Base-by-base conservation (phyloP, 2,329 filamentous ascomycete species). In the Chalara sp. region DNA sequence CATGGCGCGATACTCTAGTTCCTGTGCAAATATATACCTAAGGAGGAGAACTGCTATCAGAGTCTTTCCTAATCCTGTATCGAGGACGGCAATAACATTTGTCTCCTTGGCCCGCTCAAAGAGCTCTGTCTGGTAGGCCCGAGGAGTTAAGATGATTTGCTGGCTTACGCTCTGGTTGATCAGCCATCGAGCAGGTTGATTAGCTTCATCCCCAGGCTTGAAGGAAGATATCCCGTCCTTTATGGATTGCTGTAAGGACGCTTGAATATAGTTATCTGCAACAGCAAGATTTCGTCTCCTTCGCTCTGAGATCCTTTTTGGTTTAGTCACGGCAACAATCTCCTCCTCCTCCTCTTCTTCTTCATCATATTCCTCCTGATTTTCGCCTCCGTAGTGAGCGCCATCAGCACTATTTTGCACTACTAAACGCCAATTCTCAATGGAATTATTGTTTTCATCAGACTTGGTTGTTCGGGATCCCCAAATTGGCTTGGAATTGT, bases 11-110 rank as follows among this genome's bases (percentile, higher is more conserved):
- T 81, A 72, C 55, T 88, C 83, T 1, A 96, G 70, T 65, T 99
- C 93, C 53, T 84, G 73, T 39, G 89, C 81, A 32, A 97, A 76
- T 7, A 81, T 76, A 65, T 95, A 80, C 39, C 84, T 81, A 29
- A 97, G 76, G 5, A 99, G 75, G 3, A 97, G 76, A 1, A 89
- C 90, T 0, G 93, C 91, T 59, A 99, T 96, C n/a, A 96, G 74
- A 0, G 93, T 99, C 70, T 99, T 99, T 2, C 93, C 93, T 4
- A 89, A 90, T 83, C 83, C 89, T n/a, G 92, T 96, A 62, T 95
- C 90, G 1, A 97, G 76, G 1, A 99, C 93, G 1, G 93, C 91
- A 58, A 99, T 95, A 6, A 85, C 87, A 63, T 99, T 99, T 58
- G 84, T 79, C 47, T 78, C 64, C 63, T 93, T 96, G 4, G 93